Evolutionary conservation across 2,329 filamentous ascomycete genomes (phyloP), one percentile per base, ranked within the genome.

Genomic region (Beauveria medogensis): DNA sequence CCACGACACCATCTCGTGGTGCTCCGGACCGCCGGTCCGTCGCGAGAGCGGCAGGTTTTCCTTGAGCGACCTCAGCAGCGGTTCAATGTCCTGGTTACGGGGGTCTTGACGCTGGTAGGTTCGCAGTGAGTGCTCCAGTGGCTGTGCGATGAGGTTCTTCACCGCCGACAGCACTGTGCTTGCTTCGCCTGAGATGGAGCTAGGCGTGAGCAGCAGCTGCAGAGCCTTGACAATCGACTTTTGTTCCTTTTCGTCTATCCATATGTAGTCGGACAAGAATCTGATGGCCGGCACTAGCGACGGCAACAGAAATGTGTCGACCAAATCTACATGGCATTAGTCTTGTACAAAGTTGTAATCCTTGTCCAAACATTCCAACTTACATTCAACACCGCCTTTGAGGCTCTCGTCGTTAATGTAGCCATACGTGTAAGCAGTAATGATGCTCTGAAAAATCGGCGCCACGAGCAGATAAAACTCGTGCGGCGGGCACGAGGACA

Each of bases 381-480:
- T 69, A 88, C 86, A 91, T 73, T 93, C 90, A 7, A 94, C 76
- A 1, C 90, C 91, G 14, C 84, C 83, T 70, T 88, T 91, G 0
- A 94, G 79, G 41, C 80, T 83, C 44, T 92, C 87, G 50, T 91
- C 83, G 1, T 82, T 82, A 5, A 95, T 73, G 46, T 83, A 78
- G 6, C 85, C 85, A 1, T 80, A 80, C n/a, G 83, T 82, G 65
- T 85, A 86, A 1, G 89, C 90, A 41, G 88, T 76, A 0, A 91
- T 82, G 47, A 88, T 90, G 66, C 91, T 88, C 65, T 88, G 82
- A 69, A 93, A 92, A 0, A 94, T 75, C 0, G 89, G 88, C 1
- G 91, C 88, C 16, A 92, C 85, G 4, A 94, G 79, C 20, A 90
- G 75, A 67, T 93, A 93, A 69, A 94, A 94, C 44, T 92, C 86